Conservation (phyloP, 805 yeast species). For the Cyberlindnera veronae region DNA sequence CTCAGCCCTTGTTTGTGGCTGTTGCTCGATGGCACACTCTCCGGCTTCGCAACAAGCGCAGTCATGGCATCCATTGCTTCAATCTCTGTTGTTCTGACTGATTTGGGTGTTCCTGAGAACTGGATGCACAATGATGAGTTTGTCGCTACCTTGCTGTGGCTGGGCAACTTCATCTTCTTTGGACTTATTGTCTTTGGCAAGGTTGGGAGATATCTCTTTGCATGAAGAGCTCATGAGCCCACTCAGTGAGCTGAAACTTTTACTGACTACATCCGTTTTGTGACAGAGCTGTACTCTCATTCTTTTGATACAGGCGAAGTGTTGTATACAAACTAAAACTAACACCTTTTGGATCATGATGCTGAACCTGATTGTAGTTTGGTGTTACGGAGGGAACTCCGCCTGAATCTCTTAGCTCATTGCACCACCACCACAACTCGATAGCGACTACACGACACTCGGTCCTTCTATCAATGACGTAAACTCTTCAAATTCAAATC, state of each 20-base stretch:
- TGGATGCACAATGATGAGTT: slow-evolving; percentile 44
- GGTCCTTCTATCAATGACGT: no score
- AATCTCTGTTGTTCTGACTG: slow-evolving; percentile 24
- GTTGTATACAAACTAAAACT: no score
- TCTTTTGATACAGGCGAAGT: background rate
- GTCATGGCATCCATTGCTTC: slow-evolving; percentile 26
- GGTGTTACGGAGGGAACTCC: no score
- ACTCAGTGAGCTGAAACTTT: background rate
- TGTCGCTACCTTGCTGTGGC: slow-evolving; percentile 47
- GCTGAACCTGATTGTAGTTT: background rate
- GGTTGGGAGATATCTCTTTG: slow-evolving; percentile 53
- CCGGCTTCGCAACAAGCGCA: slow-evolving; percentile 43
- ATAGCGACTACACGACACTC: no score
- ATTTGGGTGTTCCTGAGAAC: slow-evolving; percentile 49
- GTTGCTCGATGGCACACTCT: slow-evolving; percentile 55
- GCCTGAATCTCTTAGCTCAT: no score
- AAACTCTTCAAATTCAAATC: background rate
- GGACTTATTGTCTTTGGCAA: slow-evolving; percentile 67
- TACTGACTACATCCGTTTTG: background rate
- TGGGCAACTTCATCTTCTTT: slow-evolving; percentile 62
- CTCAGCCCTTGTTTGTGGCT: slow-evolving; percentile 67
- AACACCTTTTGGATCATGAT: background rate
- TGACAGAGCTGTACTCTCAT: no score
- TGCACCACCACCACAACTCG: no score
- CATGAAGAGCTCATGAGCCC: background rate